Conservation (phyloP, 805 yeast species). For the Ogataea degrootiae region DNA sequence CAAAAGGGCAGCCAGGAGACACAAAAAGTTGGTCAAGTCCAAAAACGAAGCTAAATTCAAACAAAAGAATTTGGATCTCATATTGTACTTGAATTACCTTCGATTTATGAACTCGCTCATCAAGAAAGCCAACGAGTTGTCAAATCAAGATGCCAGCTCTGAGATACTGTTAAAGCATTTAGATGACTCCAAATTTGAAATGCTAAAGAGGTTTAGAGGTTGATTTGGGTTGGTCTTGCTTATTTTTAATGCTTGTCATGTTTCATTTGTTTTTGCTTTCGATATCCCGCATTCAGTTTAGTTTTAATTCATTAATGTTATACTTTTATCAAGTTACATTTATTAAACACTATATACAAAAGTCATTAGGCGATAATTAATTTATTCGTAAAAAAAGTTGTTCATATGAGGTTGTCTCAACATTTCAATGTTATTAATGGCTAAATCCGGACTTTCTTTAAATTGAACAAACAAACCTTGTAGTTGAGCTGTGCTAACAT, state of each 20-base stretch:
- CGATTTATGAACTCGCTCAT: slow-evolving; percentile 41
- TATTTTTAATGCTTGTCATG: background rate
- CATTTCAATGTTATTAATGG: slow-evolving; percentile 58
- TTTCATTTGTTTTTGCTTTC: background rate
- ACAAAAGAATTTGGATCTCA: slow-evolving; percentile 22
- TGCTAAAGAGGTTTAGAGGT: slow-evolving; percentile 22
- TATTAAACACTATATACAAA: background rate
- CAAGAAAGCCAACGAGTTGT: slow-evolving; percentile 34
- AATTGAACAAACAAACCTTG: slow-evolving; percentile 94
- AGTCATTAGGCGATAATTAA: background rate
- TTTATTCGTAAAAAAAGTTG: slow-evolving; percentile 28
- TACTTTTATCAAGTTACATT: background rate
- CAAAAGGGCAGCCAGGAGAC: slow-evolving; percentile 11
- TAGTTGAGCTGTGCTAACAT: slow-evolving; percentile 85
- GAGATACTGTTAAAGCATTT: slow-evolving; percentile 40
- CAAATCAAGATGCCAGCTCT: slow-evolving; percentile 37
- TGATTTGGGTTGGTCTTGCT: background rate
- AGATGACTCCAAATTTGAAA: slow-evolving; percentile 23
- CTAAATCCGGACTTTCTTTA: slow-evolving; percentile 75
- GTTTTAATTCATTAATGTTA: background rate
- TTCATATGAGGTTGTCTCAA: slow-evolving; percentile 34
- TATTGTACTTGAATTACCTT: slow-evolving; percentile 44
- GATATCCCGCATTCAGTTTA: background rate
- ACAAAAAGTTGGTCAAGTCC: slow-evolving; percentile 8
- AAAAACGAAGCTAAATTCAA: slow-evolving; percentile 7